phyloP scores from a whole-genome alignment of 208 protist genomes.

The Novymonas esmeraldas region DNA sequence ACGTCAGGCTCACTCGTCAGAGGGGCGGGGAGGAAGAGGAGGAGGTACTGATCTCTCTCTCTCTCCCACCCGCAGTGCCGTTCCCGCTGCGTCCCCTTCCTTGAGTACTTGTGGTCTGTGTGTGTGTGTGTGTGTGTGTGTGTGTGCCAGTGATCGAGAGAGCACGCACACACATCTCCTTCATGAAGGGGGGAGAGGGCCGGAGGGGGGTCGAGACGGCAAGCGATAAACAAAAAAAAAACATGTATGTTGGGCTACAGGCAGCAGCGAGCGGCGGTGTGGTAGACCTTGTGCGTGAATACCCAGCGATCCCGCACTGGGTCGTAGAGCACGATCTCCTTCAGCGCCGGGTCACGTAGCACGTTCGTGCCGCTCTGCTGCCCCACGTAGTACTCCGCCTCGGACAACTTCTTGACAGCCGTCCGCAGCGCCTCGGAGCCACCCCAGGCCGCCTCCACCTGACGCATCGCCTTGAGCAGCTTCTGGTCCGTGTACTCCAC shows the following conservation, averaged over 20 bases:
- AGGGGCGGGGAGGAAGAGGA: neutral
- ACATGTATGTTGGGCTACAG: slow-evolving; percentile 29
- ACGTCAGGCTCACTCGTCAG: too few species aligned
- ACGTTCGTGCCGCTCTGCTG: slow-evolving; percentile 50
- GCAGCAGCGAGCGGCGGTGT: slow-evolving; percentile 62
- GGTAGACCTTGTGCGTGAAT: slow-evolving; percentile 67
- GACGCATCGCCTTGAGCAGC: slow-evolving; percentile 78
- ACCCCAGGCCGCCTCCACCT: slow-evolving; percentile 46
- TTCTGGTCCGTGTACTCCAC: slow-evolving; percentile 69
- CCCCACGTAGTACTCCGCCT: slow-evolving; percentile 56
- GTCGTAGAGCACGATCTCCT: slow-evolving; percentile 83
- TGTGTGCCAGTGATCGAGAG: neutral
- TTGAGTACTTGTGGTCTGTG: slow-evolving; percentile 24
- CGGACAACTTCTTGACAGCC: slow-evolving; percentile 57
- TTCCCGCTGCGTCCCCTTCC: too few species aligned
- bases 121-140: slow-evolving; percentile 37
- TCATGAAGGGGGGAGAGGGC: too few species aligned
- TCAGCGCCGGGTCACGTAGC: slow-evolving; percentile 47
- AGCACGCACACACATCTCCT: too few species aligned
- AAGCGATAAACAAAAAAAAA: too few species aligned
- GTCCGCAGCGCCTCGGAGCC: slow-evolving; percentile 32
- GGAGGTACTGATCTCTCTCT: neutral
- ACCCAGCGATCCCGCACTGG: slow-evolving; percentile 75
- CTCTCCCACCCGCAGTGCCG: neutral
- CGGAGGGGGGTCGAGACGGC: too few species aligned